These are phyloP conservation scores for Closterium sp. DNA, from an alignment of 139 green algal genomes.

Conservation along the genomic window DNA sequence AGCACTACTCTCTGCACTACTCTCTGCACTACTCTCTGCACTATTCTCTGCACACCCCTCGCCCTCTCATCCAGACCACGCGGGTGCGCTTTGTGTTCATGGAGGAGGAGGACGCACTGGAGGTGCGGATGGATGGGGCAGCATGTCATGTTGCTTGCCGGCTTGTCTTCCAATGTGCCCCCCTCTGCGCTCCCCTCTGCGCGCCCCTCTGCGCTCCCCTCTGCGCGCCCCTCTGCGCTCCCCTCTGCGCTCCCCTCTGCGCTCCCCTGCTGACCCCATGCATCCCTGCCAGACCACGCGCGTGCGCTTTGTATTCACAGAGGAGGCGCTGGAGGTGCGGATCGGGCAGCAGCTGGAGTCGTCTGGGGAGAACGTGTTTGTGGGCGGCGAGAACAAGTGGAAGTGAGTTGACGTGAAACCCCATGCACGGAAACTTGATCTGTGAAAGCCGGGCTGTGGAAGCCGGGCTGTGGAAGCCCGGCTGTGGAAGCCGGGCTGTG, in stretches of 20 bases:
- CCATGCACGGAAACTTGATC: too few species aligned
- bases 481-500: too few species aligned
- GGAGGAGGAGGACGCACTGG: too few species aligned
- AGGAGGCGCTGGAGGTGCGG: conserved; percentile 20
- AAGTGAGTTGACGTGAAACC: too few species aligned
- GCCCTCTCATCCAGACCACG: not conserved
- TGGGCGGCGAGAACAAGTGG: conserved; percentile 50
- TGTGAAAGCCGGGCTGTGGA: too few species aligned
- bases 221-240: too few species aligned
- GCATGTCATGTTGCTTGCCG: not conserved
- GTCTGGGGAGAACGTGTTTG: conserved; percentile 49
- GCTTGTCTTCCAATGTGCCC: too few species aligned
- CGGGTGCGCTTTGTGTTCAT: conserved; percentile 29
- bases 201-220: too few species aligned
- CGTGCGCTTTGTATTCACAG: conserved; percentile 25
- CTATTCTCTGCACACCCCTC: too few species aligned
- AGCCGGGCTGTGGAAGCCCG: too few species aligned
- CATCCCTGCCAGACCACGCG: conserved; percentile 10
- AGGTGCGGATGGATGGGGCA: not conserved
- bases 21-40: too few species aligned
- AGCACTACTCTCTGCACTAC: too few species aligned
- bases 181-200: not conserved
- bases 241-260: not conserved
- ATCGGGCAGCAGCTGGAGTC: conserved; percentile 36
- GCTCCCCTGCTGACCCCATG: not conserved